These are phyloP conservation scores for Anethum foeniculum DNA, from an alignment of 140 eudicot species.

Conservation along the genomic window DNA sequence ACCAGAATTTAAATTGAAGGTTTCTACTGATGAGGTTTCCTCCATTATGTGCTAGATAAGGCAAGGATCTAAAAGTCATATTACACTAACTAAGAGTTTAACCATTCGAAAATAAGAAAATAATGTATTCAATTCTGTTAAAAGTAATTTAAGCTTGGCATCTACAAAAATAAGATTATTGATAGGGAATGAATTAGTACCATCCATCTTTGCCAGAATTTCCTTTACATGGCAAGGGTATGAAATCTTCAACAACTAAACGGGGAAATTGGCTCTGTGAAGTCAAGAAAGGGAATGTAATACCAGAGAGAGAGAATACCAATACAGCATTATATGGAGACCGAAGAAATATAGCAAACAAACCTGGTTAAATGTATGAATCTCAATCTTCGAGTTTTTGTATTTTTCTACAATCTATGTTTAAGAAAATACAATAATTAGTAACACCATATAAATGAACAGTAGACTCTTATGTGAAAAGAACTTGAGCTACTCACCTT, in stretches of 20 bases:
- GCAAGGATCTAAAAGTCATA: neutral
- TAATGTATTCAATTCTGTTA: neutral
- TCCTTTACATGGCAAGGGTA: constrained; percentile 79
- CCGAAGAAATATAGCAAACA: neutral
- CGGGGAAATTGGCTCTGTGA: constrained; percentile 91
- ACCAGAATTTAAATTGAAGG: neutral
- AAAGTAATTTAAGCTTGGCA: neutral
- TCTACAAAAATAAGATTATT: neutral
- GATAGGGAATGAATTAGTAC: constrained; percentile 18
- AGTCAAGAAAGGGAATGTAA: constrained; percentile 4
- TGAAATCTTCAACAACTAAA: constrained; percentile 70
- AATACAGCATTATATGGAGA: neutral
- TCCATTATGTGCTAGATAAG: neutral
- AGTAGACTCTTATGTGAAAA: neutral
- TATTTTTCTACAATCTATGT: constrained; percentile 81
- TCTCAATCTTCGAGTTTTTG: constrained; percentile 57
- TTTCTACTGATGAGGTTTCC: neutral
- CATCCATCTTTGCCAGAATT: constrained; percentile 87
- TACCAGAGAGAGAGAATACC: neutral
- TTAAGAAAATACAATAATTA: neutral
- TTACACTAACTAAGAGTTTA: neutral
- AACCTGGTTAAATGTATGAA: constrained; percentile 72
- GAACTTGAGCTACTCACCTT: constrained; percentile 35
- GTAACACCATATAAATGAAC: neutral
- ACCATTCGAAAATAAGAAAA: neutral